A percentile compares a stretch with the other conserved stretches of the same genome.
phyloP scores from a whole-genome alignment of 495 filamentous ascomycete species.

The Trichoderma gamsii region DNA sequence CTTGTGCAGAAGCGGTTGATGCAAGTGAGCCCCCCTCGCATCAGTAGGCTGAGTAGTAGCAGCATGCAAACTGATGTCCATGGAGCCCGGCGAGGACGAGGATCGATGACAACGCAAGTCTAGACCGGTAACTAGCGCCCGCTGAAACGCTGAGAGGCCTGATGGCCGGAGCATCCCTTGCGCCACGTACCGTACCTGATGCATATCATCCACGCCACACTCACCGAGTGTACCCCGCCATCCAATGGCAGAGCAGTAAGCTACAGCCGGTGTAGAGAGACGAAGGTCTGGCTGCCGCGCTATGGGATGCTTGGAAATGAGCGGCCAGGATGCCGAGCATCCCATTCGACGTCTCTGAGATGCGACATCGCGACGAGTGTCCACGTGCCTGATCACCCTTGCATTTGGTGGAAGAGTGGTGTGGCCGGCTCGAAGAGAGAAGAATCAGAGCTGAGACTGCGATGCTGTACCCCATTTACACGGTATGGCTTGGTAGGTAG shows the following conservation, averaged over 20 bases:
- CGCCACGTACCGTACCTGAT: conserved; percentile 13
- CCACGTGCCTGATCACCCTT: conserved; percentile 14
- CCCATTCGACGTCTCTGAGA: not conserved
- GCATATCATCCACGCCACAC: conserved; percentile 12
- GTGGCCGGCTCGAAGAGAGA: not conserved
- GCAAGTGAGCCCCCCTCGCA: conserved; percentile 4
- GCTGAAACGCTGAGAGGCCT: not conserved
- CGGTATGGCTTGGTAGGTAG: not conserved
- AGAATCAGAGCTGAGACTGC: not conserved
- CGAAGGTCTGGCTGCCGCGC: conserved; percentile 1
- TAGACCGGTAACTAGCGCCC: conserved; percentile 4
- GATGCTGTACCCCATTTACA: not conserved
- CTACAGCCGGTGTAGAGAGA: conserved; percentile 9
- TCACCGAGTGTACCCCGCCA: conserved; percentile 10
- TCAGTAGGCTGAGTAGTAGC: not conserved
- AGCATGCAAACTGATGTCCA: not conserved
- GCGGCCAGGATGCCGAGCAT: not conserved
- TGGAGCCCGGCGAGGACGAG: not conserved
- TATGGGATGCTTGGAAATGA: not conserved
- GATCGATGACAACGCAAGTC: not conserved
- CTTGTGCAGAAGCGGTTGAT: not conserved
- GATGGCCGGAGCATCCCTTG: conserved; percentile 2
- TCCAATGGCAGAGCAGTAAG: conserved; percentile 7
- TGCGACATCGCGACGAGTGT: conserved; percentile 7
- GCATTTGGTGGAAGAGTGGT: not conserved